phyloP scores from a whole-genome alignment of 176 grass and related monocot genomes.

The Olyra latifolia region DNA sequence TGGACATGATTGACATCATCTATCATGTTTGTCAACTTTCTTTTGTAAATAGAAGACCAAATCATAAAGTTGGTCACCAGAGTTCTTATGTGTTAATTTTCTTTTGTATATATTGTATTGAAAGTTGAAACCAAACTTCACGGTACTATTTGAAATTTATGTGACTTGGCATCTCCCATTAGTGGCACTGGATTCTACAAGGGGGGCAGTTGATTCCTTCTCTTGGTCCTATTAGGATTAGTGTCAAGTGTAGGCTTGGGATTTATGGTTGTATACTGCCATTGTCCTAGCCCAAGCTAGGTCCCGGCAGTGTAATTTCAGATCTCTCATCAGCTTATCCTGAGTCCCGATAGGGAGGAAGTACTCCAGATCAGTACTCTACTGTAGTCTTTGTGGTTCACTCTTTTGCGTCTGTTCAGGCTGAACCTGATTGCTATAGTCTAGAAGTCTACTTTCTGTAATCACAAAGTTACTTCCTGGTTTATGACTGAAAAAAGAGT shows the following conservation, averaged over 20 bases:
- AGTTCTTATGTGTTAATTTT: not conserved
- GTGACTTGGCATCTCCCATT: constrained; percentile 15
- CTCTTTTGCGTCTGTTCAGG: not conserved
- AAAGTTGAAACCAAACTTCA: not conserved
- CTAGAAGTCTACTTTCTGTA: not conserved
- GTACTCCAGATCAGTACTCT: not conserved
- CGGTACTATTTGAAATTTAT: constrained; percentile 11
- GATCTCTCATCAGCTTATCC: not conserved
- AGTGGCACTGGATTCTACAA: not conserved
- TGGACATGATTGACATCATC: not conserved
- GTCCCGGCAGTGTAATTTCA: constrained; percentile 5
- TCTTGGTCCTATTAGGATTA: not conserved
- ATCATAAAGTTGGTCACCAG: not conserved
- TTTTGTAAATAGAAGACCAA: not conserved
- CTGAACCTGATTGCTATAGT: not conserved
- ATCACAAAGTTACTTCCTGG: not conserved
- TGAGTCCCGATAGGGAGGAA: constrained; percentile 14
- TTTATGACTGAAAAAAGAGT: not conserved
- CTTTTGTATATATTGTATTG: not conserved
- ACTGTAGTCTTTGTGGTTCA: not conserved
- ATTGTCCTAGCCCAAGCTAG: constrained; percentile 21
- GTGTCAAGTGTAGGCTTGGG: constrained; percentile 12
- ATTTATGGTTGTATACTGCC: not conserved
- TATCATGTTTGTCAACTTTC: constrained; percentile 2
- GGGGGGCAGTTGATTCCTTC: not conserved